A percentile compares a stretch with the other conserved stretches of the same genome.
These are phyloP conservation scores for Phanerodontia chrysosporium DNA, from an alignment of 768 basidiomycete genomes.

Conservation along the genomic window DNA sequence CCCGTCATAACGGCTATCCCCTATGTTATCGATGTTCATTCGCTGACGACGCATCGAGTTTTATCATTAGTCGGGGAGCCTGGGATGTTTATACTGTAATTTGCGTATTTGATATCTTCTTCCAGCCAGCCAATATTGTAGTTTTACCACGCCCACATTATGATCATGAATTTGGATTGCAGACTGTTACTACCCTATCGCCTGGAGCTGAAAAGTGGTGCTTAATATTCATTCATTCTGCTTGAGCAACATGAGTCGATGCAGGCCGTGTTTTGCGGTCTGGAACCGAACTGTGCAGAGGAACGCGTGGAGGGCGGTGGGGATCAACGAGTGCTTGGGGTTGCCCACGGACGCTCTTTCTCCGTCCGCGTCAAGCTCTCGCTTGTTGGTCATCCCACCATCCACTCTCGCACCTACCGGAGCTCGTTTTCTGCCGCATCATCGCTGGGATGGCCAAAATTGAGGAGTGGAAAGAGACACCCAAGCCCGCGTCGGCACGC, in stretches of 20 bases:
- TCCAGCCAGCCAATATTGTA: slow-evolving; percentile 4
- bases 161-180: slow-evolving; percentile 3
- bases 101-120: neutral
- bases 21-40: neutral
- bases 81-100: slow-evolving; percentile 1
- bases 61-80: neutral
- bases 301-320: no score
- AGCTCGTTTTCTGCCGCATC: no score
- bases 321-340: no score
- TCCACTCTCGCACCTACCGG: no score
- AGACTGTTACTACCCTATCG: neutral
- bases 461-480: slow-evolving; percentile 14
- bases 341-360: neutral
- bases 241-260: no score
- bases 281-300: no score
- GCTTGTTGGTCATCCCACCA: no score
- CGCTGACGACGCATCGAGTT: neutral
- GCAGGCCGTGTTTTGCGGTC: no score
- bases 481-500: neutral
- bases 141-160: slow-evolving; percentile 9
- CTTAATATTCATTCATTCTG: no score
- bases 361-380: no score
- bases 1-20: neutral
- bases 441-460: slow-evolving; percentile 16
- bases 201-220: no score